Conservation (phyloP, 257 asterid genomes). For the Solanum bulbocastanum region DNA sequence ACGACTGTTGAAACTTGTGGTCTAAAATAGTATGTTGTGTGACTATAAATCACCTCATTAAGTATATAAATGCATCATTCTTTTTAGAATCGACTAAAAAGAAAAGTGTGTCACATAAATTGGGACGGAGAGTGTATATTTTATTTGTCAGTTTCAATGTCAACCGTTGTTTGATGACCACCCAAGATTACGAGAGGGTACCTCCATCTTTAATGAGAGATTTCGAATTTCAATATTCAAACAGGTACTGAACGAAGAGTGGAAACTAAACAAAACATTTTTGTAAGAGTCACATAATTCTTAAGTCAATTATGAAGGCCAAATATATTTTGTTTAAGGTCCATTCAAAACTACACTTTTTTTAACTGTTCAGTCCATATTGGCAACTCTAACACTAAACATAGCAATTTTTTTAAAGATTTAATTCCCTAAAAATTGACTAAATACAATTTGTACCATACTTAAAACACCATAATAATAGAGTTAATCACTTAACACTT, state of each 20-base stretch:
- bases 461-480: not conserved
- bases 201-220: not conserved
- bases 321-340: not conserved
- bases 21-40: not conserved
- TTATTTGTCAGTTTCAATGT: not conserved
- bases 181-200: not conserved
- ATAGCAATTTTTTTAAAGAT: not conserved
- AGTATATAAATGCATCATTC: not conserved
- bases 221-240: not conserved
- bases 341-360: not conserved
- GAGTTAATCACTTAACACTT: not conserved
- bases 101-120: not conserved
- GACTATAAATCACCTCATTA: not conserved
- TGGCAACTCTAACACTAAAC: not conserved
- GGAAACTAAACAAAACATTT: not conserved
- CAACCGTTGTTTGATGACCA: not conserved
- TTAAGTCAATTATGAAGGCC: not conserved
- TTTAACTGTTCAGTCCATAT: not conserved
- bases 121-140: not conserved
- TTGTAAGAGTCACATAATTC: not conserved
- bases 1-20: not conserved
- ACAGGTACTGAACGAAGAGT: not conserved
- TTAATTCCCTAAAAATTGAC: not conserved
- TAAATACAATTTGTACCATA: not conserved
- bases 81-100: not conserved